Percentiles rank a stretch among this genome's conserved stretches.
phyloP scores from a whole-genome alignment of 352 stramenopile genomes.

The Phytopythium helicoides region DNA sequence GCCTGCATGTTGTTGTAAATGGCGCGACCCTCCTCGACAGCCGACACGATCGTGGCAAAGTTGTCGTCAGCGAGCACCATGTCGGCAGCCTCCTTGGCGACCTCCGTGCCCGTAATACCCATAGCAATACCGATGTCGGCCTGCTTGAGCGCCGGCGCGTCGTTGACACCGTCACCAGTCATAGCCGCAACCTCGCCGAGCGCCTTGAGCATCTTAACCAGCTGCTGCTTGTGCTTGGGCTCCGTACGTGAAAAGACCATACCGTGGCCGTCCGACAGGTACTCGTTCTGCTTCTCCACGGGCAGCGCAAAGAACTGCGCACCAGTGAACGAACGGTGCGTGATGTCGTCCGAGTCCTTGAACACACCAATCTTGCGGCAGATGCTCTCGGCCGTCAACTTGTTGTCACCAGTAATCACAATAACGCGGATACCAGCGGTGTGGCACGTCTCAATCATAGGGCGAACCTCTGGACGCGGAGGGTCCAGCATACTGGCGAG shows the following conservation, averaged over 20 bases:
- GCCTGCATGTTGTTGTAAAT: constrained; percentile 98
- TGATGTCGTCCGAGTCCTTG: constrained; percentile 74
- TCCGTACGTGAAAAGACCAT: constrained; percentile 98
- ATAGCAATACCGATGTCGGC: constrained; percentile 99
- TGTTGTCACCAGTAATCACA: constrained; percentile 99
- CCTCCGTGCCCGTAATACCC: constrained; percentile 97
- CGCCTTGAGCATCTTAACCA: constrained; percentile 95
- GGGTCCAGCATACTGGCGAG: constrained; percentile 99
- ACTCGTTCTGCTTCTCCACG: constrained; percentile 89
- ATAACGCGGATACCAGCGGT: constrained; percentile 97
- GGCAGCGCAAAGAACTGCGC: constrained; percentile 95
- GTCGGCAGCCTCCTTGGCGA: constrained; percentile 97
- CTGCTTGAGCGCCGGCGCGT: constrained; percentile 97
- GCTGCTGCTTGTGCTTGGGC: constrained; percentile 97
- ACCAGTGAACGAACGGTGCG: constrained; percentile 93
- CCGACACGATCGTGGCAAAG: constrained; percentile 97
- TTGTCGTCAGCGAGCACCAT: constrained; percentile 99
- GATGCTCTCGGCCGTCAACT: constrained; percentile 97
- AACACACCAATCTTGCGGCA: constrained; percentile 97
- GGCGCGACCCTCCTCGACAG: constrained; percentile 80
- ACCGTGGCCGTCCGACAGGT: constrained; percentile 86
- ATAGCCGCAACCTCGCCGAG: constrained; percentile 95
- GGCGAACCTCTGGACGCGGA: constrained; percentile 94
- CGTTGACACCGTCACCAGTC: constrained; percentile 99
- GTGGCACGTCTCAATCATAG: constrained; percentile 95